phyloP scores from a whole-genome alignment of 2,329 filamentous ascomycete species.

The Apiospora pterosperma region DNA sequence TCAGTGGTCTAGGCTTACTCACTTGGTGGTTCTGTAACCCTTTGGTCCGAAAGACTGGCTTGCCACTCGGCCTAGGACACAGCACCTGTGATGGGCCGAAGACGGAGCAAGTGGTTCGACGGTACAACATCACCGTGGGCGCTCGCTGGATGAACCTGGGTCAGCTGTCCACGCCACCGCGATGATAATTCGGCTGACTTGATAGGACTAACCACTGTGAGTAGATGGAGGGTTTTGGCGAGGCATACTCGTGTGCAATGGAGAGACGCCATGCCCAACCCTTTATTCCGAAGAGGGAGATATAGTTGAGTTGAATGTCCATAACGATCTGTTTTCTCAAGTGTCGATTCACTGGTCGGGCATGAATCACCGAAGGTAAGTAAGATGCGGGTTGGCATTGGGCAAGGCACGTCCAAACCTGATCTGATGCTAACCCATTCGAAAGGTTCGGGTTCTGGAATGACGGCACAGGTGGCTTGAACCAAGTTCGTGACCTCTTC shows the following conservation, averaged over 20 bases:
- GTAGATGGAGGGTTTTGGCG: slow-evolving; percentile 14
- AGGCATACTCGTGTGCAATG: slow-evolving; percentile 14
- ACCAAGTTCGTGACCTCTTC: slow-evolving; percentile 3
- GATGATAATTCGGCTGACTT: neutral
- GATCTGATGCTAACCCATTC: neutral
- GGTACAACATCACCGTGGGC: slow-evolving; percentile 5
- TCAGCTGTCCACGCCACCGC: neutral
- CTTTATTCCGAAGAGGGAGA: slow-evolving; percentile 14
- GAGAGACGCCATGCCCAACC: slow-evolving; percentile 12
- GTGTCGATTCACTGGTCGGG: slow-evolving; percentile 13
- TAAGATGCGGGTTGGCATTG: neutral
- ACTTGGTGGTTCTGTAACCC: neutral
- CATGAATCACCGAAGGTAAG: slow-evolving; percentile 2
- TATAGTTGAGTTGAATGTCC: slow-evolving; percentile 12
- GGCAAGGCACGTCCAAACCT: neutral
- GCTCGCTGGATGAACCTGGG: slow-evolving; percentile 9
- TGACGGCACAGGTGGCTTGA: slow-evolving; percentile 13
- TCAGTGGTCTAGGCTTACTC: neutral
- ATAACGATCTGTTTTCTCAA: slow-evolving; percentile 13
- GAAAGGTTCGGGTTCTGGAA: slow-evolving; percentile 13
- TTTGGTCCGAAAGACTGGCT: neutral
- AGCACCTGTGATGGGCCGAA: too few species aligned
- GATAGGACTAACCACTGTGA: neutral
- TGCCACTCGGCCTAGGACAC: neutral
- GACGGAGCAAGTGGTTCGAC: neutral